These are phyloP conservation scores for Talaromyces sp. DNA, from an alignment of 2,329 filamentous ascomycete species.

Conservation along the genomic window DNA sequence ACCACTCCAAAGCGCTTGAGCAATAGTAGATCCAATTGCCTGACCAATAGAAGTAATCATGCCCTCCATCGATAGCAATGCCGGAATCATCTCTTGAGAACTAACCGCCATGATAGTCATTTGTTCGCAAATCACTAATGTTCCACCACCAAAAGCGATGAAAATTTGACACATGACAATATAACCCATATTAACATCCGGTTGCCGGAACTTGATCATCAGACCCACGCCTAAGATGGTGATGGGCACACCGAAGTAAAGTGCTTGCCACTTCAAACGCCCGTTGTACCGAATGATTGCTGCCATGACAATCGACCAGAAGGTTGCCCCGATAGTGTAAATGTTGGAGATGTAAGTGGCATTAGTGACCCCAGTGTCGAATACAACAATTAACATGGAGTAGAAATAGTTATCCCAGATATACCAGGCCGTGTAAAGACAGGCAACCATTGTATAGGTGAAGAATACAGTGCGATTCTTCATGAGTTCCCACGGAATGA, in stretches of 20 bases:
- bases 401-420: background rate
- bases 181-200: background rate
- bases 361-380: background rate
- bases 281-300: background rate
- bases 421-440: background rate
- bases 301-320: background rate
- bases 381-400: background rate
- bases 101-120: background rate
- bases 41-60: background rate
- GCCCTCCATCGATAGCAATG: background rate
- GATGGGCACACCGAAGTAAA: background rate
- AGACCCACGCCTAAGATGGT: background rate
- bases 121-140: background rate
- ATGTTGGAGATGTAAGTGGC: background rate
- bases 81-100: background rate
- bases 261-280: background rate
- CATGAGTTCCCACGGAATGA: too few species aligned
- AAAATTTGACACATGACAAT: constrained; percentile 3
- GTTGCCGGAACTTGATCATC: background rate
- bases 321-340: background rate
- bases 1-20: background rate
- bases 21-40: background rate
- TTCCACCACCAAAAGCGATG: background rate
- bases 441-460: background rate
- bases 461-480: background rate